These are phyloP conservation scores for Trichothecium sympodiale DNA, from an alignment of 2,329 filamentous ascomycete genomes.

Conservation along the genomic window DNA sequence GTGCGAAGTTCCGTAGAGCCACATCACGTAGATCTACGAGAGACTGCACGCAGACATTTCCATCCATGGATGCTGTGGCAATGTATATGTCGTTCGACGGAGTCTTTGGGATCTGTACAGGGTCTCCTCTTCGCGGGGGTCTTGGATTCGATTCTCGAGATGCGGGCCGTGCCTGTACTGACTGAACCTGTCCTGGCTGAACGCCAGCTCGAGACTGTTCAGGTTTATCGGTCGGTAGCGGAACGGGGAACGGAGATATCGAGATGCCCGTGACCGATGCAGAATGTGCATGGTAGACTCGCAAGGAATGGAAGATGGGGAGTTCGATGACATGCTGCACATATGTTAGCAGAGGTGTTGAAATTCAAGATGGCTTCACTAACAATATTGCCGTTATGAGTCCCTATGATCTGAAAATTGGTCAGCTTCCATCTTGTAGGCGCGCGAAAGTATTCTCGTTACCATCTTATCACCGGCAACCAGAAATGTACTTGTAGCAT, in stretches of 20 bases:
- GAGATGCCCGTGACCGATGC: conserved; percentile 86
- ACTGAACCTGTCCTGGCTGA: conserved; percentile 20
- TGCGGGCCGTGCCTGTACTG: conserved; percentile 17
- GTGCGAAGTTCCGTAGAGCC: conserved; percentile 81
- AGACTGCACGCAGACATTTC: conserved; percentile 86
- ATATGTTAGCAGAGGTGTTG: conserved; percentile 14
- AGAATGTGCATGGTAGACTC: conserved; percentile 84
- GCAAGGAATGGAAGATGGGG: conserved; percentile 68
- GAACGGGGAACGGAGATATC: conserved; percentile 70
- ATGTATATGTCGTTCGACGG: conserved; percentile 90
- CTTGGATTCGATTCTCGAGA: conserved; percentile 25
- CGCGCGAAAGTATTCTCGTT: conserved; percentile 14
- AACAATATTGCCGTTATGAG: conserved; percentile 94
- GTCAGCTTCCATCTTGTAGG: conserved; percentile 16
- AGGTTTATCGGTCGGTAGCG: conserved; percentile 32
- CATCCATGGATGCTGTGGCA: conserved; percentile 88
- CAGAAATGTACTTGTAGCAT: conserved; percentile 84
- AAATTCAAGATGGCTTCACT: conserved; percentile 20
- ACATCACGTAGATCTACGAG: conserved; percentile 84
- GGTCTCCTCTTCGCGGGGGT: conserved; percentile 40
- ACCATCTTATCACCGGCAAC: conserved; percentile 97
- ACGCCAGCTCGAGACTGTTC: conserved; percentile 18
- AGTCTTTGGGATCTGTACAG: conserved; percentile 52
- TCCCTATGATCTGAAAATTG: conserved; percentile 64
- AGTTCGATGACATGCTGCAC: conserved; percentile 72